Conservation (phyloP, 2,329 filamentous ascomycete species). For the Aspergillus sp. region DNA sequence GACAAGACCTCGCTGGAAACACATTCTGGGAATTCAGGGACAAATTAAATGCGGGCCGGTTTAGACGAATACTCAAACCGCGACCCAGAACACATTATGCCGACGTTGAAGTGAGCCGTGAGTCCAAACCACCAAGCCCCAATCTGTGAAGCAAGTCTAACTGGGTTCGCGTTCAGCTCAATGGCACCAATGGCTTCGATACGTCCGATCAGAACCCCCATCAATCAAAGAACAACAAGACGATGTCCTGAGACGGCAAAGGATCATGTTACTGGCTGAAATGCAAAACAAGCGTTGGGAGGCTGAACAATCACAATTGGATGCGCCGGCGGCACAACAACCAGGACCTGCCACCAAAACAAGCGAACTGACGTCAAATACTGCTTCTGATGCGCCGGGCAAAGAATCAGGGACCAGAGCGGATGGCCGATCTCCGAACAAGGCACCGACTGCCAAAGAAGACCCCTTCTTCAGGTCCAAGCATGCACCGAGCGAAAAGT, state of each 20-base stretch:
- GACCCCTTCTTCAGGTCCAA: constrained; percentile 61
- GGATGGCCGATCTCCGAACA: not conserved
- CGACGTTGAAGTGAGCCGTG: constrained; percentile 62
- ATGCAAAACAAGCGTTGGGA: constrained; percentile 64
- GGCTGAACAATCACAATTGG: constrained; percentile 58
- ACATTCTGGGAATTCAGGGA: constrained; percentile 69
- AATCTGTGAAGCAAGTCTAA: constrained; percentile 14
- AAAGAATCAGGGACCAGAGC: not conserved
- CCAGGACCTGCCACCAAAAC: constrained; percentile 47
- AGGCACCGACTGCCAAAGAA: constrained; percentile 16
- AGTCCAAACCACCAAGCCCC: constrained; percentile 16
- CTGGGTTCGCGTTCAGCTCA: constrained; percentile 50
- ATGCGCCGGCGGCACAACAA: constrained; percentile 54
- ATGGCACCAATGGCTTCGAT: constrained; percentile 69
- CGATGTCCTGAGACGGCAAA: constrained; percentile 57
- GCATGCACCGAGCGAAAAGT: constrained; percentile 62
- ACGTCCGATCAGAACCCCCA: constrained; percentile 58
- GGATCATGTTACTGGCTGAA: constrained; percentile 59
- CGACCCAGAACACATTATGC: constrained; percentile 53
- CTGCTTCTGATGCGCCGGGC: constrained; percentile 16
- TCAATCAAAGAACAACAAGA: constrained; percentile 59
- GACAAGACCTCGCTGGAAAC: constrained; percentile 62
- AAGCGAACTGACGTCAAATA: constrained; percentile 42
- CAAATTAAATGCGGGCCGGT: constrained; percentile 52
- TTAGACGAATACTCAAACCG: constrained; percentile 60